Evolutionary conservation across 2,329 filamentous ascomycete genomes (phyloP), one percentile per base, ranked within the genome.

Genomic region (Pseudogymnoascus verrucosus): DNA sequence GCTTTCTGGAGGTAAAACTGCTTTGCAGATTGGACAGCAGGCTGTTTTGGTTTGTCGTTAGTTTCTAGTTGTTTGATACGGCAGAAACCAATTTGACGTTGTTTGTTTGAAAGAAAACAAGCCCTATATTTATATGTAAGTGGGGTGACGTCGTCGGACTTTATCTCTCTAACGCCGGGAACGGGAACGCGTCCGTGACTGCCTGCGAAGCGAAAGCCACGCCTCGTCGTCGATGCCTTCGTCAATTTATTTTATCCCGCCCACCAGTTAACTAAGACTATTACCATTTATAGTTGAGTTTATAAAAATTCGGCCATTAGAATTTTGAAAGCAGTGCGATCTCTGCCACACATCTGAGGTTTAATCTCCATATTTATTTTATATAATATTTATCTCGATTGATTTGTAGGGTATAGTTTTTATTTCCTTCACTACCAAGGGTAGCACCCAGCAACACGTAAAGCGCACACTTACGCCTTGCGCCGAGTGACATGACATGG

Each of bases 401-500:
- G 10, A 44, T 44, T 44, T 10, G 5, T 19, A 47, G 12, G 11
- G 12, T n/a, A 51, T 26, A 28, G n/a, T n/a, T 14, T 26, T 47
- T 11, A 47, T 54, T 28, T 54, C 2, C 23, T n/a, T 28, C 16
- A 31, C 7, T 54, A 11, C 7, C 26, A 47, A 47, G 12, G 44
- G 3, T 3, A 28, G 14, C 14, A 16, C 7, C 44, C 12, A n/a
- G 6, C 6, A 16, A n/a, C 6, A 1, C 21, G 12, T 8, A 28
- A 12, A 47, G 26, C 26, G 5, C 26, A 28, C 26, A 14, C n/a
- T 23, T 51, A 26, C 11, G 23, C 42, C 10, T 54, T 54, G 11
- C 65, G 63, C 44, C 66, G 44, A 16, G 34, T 62, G 5, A 68
- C 65, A 31, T 34, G 12, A 60, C 64, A 66, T 34, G 68, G 65